Evolutionary conservation across 2,329 filamentous ascomycete species (phyloP).

Genomic region (Claviceps fusiformis): DNA sequence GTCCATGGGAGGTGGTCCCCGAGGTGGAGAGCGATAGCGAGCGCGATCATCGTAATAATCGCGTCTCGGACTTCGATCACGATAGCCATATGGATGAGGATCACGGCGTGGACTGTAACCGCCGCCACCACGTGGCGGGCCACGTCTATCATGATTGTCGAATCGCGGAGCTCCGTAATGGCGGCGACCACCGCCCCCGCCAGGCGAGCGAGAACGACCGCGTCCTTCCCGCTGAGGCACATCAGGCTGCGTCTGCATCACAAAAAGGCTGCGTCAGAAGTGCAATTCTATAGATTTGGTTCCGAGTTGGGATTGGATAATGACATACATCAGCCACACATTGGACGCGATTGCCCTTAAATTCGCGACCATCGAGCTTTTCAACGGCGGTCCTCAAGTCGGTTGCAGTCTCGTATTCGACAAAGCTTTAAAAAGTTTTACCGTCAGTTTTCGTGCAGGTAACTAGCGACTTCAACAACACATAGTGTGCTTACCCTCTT

Average conservation of each 20-base stretch:
- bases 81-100: slow-evolving; percentile 58
- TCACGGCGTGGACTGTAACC: slow-evolving; percentile 68
- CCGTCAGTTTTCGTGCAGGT: not conserved
- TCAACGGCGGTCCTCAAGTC: slow-evolving; percentile 87
- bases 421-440: slow-evolving; percentile 49
- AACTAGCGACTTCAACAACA: too few relatives aligned
- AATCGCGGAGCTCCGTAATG: slow-evolving; percentile 49
- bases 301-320: not conserved
- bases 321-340: slow-evolving; percentile 74
- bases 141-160: slow-evolving; percentile 76
- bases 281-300: not conserved
- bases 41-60: slow-evolving; percentile 81
- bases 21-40: slow-evolving; percentile 67
- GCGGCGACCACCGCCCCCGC: slow-evolving; percentile 26
- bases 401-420: slow-evolving; percentile 88
- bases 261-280: not conserved
- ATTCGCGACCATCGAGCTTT: slow-evolving; percentile 85
- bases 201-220: slow-evolving; percentile 67
- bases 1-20: slow-evolving; percentile 49
- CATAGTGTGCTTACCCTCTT: slow-evolving; percentile 57
- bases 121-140: slow-evolving; percentile 29
- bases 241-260: slow-evolving; percentile 62
- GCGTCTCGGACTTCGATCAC: slow-evolving; percentile 72
- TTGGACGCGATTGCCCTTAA: slow-evolving; percentile 76
- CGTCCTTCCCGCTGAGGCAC: slow-evolving; percentile 47